Conservation (phyloP, 345 rosid species). For the Trapa bicornis region DNA sequence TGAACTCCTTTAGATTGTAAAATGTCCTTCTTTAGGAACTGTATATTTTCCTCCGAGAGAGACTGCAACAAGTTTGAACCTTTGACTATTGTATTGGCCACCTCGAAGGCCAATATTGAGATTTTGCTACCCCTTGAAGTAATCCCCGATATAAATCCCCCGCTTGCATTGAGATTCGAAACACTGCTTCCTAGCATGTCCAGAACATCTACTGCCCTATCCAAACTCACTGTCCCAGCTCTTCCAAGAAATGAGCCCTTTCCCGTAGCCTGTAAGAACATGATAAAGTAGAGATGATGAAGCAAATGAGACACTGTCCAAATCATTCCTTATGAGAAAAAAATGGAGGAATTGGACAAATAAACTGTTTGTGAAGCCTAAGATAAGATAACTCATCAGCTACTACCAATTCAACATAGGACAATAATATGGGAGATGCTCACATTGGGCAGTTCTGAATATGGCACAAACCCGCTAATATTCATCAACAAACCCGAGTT, state of each 20-base stretch:
- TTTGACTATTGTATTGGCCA: conserved; percentile 90
- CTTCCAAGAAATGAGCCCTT: conserved; percentile 68
- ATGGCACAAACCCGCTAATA: not conserved
- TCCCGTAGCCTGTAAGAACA: conserved; percentile 26
- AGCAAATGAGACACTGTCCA: not conserved
- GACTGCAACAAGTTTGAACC: conserved; percentile 73
- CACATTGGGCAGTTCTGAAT: not conserved
- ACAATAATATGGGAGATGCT: too few species aligned
- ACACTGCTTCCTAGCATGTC: conserved; percentile 86
- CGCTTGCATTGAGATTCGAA: conserved; percentile 53
- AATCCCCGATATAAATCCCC: conserved; percentile 46
- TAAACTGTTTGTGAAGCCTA: not conserved
- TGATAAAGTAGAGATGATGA: not conserved
- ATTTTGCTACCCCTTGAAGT: conserved; percentile 48
- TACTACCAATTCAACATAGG: too few species aligned
- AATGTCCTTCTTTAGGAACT: conserved; percentile 54
- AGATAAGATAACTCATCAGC: not conserved
- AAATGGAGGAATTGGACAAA: not conserved
- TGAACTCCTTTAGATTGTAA: conserved; percentile 61
- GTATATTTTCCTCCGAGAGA: conserved; percentile 55
- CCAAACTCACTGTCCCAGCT: conserved; percentile 59
- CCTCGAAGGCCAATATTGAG: conserved; percentile 72
- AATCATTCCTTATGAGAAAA: not conserved
- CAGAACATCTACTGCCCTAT: conserved; percentile 71
- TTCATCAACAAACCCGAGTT: not conserved